Base-by-base conservation (phyloP, 2,329 filamentous ascomycete genomes). In the Trichoderma citrinoviride region DNA sequence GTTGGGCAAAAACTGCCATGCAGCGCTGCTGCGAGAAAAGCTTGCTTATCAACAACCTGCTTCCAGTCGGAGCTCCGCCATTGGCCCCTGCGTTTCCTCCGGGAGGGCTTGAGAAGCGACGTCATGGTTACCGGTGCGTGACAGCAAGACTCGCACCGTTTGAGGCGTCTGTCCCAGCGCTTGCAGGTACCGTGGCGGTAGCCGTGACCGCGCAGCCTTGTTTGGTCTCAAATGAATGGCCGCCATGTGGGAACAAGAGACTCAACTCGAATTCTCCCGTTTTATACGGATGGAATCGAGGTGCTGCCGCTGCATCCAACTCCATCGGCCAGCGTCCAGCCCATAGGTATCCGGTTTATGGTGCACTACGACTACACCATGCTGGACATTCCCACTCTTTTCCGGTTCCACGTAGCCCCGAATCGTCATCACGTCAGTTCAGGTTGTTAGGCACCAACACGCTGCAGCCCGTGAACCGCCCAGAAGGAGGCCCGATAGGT, bases 111-210 rank as follows among this genome's bases (percentile, higher is more conserved):
- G 43, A n/a, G 17, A 21, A 53, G 33, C 58, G 49, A 62, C 58
- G 58, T 62, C 58, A 62, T 62, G 40, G 53, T 58, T 58, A 58
- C 55, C 29, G 55, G 17, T 33, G 41, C 55, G 41, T 62, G 58
- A 62, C 49, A 54, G 49, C 27, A 21, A 54, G 25, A 54, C 40
- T 23, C 25, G 58, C 44, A 41, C 27, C 19, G 8, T 25, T 33
- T 52, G 25, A 27, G 49, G 33, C 33, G 33, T 3, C 33, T 37
- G 3, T 12, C 14, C 33, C 33, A 37, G 10, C 33, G 14, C 12
- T 46, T 27, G 12, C 55, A 58, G 23, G 55, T 47, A 47, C 43
- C 41, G 21, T 7, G 25, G 46, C 33, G 33, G 33, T 37, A 37
- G 5, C 33, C 19, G 19, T 44, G n/a, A 10, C 25, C 27, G 12